Evolutionary conservation across 1,139 yeast genomes (phyloP).

Genomic region (Pichia sp.): DNA sequence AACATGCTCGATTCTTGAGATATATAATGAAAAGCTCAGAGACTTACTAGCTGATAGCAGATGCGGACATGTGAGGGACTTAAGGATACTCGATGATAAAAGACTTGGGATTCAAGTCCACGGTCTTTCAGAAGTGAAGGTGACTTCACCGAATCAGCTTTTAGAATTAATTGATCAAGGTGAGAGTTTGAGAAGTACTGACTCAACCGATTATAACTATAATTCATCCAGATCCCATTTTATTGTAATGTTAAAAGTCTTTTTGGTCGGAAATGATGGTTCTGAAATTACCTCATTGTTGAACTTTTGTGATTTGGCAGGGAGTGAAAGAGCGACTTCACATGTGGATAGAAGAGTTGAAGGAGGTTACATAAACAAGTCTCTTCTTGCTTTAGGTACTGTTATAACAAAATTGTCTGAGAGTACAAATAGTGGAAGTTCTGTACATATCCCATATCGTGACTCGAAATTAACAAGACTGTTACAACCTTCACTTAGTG

Average conservation of each 20-base stretch:
- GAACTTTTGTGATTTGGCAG: constrained; percentile 91
- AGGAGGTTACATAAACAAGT: constrained; percentile 87
- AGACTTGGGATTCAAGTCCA: constrained; percentile 65
- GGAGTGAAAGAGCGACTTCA: constrained; percentile 84
- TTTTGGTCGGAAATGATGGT: constrained; percentile 5
- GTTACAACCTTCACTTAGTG: constrained; percentile 86
- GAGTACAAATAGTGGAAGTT: constrained; percentile 26
- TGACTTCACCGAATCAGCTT: constrained; percentile 51
- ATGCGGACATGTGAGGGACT: constrained; percentile 32
- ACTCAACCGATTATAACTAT: constrained; percentile 81
- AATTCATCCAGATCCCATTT: constrained; percentile 87
- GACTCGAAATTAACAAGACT: constrained; percentile 86
- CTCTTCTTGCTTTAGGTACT: constrained; percentile 80
- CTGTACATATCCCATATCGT: constrained; percentile 72
- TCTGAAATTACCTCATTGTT: constrained; percentile 51
- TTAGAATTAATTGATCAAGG: constrained; percentile 58
- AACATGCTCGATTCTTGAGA: constrained; percentile 55
- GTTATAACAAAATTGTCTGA: constrained; percentile 74
- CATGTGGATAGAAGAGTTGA: constrained; percentile 82
- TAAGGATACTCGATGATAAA: constrained; percentile 70
- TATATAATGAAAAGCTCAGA: constrained; percentile 78
- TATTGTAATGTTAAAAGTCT: constrained; percentile 29
- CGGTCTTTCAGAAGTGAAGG: constrained; percentile 63
- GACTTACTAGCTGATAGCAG: constrained; percentile 50
- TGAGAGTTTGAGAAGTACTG: constrained; percentile 68